Evolutionary conservation across 2,329 filamentous ascomycete species (phyloP).

Genomic region (Verruconis gallopava): DNA sequence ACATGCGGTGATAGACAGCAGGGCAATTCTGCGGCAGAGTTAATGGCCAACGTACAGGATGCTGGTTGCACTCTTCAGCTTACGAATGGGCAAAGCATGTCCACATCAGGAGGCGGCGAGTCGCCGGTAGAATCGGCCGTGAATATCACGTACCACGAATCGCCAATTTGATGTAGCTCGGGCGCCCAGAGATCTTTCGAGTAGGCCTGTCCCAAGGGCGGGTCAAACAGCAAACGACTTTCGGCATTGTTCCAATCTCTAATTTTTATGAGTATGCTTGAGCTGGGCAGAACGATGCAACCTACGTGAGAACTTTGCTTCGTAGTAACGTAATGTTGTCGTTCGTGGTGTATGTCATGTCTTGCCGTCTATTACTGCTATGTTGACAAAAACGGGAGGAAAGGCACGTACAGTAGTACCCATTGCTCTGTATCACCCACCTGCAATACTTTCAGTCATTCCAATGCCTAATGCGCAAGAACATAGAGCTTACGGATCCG

Average conservation of each 20-base stretch:
- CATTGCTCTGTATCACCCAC: constrained; percentile 30
- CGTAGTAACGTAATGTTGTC: constrained; percentile 31
- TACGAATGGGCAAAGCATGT: constrained; percentile 8
- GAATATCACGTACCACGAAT: constrained; percentile 39
- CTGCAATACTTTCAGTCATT: constrained; percentile 14
- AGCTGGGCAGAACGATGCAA: background rate
- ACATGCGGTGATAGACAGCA: constrained; percentile 40
- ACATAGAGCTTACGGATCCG: constrained; percentile 27
- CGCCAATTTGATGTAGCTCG: constrained; percentile 35
- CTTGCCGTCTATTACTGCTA: background rate
- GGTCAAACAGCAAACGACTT: constrained; percentile 29
- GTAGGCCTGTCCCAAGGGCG: constrained; percentile 29
- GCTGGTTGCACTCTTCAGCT: background rate
- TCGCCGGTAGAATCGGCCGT: constrained; percentile 37
- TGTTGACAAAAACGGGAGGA: constrained; percentile 23
- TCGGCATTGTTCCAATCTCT: constrained; percentile 33
- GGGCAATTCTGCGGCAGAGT: constrained; percentile 32
- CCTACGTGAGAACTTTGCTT: constrained; percentile 28
- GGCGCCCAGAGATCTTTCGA: constrained; percentile 38
- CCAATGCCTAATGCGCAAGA: background rate
- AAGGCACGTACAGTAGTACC: constrained; percentile 26
- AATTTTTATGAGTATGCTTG: constrained; percentile 5
- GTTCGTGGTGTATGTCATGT: constrained; percentile 31
- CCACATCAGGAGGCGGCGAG: constrained; percentile 12
- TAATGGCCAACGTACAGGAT: constrained; percentile 26